Evolutionary conservation across 2,329 filamentous ascomycete species (phyloP).

Genomic region (Ceratocystiopsis minuta): DNA sequence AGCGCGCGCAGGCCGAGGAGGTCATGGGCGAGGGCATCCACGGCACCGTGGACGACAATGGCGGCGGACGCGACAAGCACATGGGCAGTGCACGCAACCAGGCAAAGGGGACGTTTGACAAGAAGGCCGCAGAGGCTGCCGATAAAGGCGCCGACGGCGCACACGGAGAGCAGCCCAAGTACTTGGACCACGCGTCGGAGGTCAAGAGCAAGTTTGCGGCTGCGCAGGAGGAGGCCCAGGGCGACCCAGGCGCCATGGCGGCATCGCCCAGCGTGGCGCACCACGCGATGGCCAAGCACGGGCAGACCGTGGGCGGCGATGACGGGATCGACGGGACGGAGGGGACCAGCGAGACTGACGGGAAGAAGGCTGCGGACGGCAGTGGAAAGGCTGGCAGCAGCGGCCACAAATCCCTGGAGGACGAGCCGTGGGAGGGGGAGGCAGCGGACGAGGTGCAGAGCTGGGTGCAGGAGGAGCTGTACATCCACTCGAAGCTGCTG

Average conservation of each 20-base stretch:
- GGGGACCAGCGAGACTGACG: too few relatives aligned
- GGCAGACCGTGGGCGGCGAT: constrained; percentile 12
- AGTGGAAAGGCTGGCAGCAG: constrained; percentile 13
- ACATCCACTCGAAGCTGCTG: constrained; percentile 81
- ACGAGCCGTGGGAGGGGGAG: constrained; percentile 62
- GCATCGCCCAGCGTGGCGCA: constrained; percentile 44
- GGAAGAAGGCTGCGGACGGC: constrained; percentile 16
- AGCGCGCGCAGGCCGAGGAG: constrained; percentile 74
- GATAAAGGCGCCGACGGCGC: too few relatives aligned
- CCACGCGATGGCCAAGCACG: constrained; percentile 55
- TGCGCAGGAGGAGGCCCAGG: neutral
- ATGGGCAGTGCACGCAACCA: constrained; percentile 25
- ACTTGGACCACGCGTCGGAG: constrained; percentile 20
- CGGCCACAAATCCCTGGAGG: constrained; percentile 30
- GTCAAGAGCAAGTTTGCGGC: constrained; percentile 36
- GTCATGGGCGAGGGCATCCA: constrained; percentile 64
- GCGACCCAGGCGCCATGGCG: neutral
- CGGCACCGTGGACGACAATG: constrained; percentile 25
- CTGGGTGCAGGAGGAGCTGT: constrained; percentile 91
- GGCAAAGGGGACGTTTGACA: constrained; percentile 18
- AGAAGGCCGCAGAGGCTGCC: constrained; percentile 11
- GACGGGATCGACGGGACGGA: too few relatives aligned
- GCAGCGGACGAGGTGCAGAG: constrained; percentile 63
- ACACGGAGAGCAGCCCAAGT: neutral
- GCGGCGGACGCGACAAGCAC: constrained; percentile 29